Conservation (phyloP, 441 rosid species). For the Biscutella laevigata region DNA sequence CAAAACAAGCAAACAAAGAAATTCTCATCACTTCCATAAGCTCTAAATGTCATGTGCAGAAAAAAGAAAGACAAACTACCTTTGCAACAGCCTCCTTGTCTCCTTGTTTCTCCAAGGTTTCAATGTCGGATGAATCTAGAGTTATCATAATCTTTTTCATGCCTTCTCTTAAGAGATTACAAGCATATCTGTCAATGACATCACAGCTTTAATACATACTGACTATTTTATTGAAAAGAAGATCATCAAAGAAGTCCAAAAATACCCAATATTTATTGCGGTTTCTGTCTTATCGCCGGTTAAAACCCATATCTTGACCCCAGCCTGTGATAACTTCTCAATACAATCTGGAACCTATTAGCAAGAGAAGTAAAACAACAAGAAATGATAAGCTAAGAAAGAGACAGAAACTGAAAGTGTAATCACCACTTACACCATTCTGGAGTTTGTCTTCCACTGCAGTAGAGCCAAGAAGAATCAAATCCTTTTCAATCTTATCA, state of each 20-base stretch:
- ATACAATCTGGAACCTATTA: constrained; percentile 80
- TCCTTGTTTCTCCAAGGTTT: constrained; percentile 60
- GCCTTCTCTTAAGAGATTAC: constrained; percentile 70
- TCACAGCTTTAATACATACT: not conserved
- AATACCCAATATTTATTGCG: constrained; percentile 85
- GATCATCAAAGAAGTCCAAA: not conserved
- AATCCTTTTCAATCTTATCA: constrained; percentile 55
- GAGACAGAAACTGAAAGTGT: not conserved
- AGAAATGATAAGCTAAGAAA: not conserved
- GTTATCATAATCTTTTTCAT: constrained; percentile 63
- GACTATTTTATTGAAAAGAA: not conserved
- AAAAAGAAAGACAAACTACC: constrained; percentile 28
- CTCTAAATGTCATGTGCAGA: not conserved
- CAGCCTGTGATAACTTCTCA: constrained; percentile 69
- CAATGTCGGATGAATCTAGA: constrained; percentile 47
- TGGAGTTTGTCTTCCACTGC: too few relatives aligned
- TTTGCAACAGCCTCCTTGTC: constrained; percentile 40
- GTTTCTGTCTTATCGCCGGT: constrained; percentile 97
- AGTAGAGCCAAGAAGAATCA: constrained; percentile 83
- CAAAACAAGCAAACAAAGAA: not conserved
- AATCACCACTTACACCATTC: constrained; percentile 48
- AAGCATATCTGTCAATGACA: constrained; percentile 53
- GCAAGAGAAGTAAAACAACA: not conserved
- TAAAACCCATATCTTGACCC: constrained; percentile 81
- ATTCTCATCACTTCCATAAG: not conserved